phyloP scores from a whole-genome alignment of 2,329 filamentous ascomycete genomes.

The Pseudogymnoascus sp. region DNA sequence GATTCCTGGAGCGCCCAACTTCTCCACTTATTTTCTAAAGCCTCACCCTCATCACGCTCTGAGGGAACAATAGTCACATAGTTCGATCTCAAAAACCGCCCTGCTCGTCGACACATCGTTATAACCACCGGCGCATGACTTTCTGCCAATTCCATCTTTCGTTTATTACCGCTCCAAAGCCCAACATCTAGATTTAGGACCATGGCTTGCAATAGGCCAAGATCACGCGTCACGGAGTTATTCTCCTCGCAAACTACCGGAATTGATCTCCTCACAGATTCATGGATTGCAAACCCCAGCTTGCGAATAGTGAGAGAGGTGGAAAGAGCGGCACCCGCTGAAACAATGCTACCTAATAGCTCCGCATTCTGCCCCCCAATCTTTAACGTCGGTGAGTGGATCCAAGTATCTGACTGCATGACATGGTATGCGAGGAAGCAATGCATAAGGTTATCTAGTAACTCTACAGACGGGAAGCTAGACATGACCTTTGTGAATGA shows the following conservation, averaged over 20 bases:
- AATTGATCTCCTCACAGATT: slow-evolving; percentile 15
- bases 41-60: slow-evolving; percentile 47
- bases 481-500: slow-evolving; percentile 12
- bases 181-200: slow-evolving; percentile 43
- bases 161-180: slow-evolving; percentile 49
- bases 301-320: slow-evolving; percentile 15
- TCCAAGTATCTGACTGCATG: slow-evolving; percentile 15
- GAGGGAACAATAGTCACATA: slow-evolving; percentile 42
- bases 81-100: slow-evolving; percentile 37
- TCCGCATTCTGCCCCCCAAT: neutral
- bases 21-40: slow-evolving; percentile 56
- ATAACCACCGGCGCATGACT: slow-evolving; percentile 46
- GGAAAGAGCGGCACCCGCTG: slow-evolving; percentile 15
- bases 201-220: slow-evolving; percentile 43
- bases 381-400: slow-evolving; percentile 16
- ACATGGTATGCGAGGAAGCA: slow-evolving; percentile 14
- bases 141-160: slow-evolving; percentile 51
- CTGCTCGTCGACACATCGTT: slow-evolving; percentile 45
- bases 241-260: slow-evolving; percentile 35
- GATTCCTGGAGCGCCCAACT: slow-evolving; percentile 56
- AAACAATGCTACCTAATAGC: slow-evolving; percentile 15
- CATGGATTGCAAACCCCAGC: slow-evolving; percentile 21
- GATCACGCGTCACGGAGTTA: slow-evolving; percentile 40
- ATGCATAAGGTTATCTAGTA: slow-evolving; percentile 17
- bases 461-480: slow-evolving; percentile 18